Evolutionary conservation across 129 eudicot species (phyloP), one percentile per base, ranked within the genome.

Genomic region (Tagetes erecta): DNA sequence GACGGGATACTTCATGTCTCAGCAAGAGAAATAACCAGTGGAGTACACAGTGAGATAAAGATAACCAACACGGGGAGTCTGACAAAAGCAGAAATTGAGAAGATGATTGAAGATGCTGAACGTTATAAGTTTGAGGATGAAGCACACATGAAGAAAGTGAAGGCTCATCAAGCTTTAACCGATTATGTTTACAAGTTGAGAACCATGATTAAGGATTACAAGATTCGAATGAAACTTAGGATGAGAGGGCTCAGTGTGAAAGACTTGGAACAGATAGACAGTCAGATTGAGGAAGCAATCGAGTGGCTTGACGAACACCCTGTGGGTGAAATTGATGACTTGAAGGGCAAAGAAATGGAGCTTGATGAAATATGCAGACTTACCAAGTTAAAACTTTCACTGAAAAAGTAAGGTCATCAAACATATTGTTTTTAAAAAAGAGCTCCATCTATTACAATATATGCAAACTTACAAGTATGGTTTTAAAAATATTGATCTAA

Each of bases 221-320:
- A 55, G 33, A 3, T 27, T 47, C 52, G 52, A 47, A 47, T 1
- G 62, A 55, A 55, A 11, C 62, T 27, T 27, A 27, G 62, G 8
- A 10, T 4, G 62, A 55, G 0, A 4, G 34, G 36, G 35, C 11
- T 20, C 14, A 55, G 36, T 55, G 62, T 55, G 14, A 27, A 27
- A 6, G 11, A 55, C 35, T 55, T 55, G 36, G 36, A 55, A 55
- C 12, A 55, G 3, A 55, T 27, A 6, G 36, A 55, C 10, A 0
- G 1, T 55, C 62, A 55, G 12, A 55, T 55, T 0, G 35, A 55
- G 36, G 35, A 55, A 30, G 36, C 62, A 55, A 55, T 55, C 9
- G 62, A 55, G 11, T 55, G 62, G 62, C 62, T 55, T 55, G 62
- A 55, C 27, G 62, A 55, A 55, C 62, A 55, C 35, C 62, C 36